Base-by-base conservation (phyloP, 2,329 filamentous ascomycete genomes). In the Fusarium falciforme region DNA sequence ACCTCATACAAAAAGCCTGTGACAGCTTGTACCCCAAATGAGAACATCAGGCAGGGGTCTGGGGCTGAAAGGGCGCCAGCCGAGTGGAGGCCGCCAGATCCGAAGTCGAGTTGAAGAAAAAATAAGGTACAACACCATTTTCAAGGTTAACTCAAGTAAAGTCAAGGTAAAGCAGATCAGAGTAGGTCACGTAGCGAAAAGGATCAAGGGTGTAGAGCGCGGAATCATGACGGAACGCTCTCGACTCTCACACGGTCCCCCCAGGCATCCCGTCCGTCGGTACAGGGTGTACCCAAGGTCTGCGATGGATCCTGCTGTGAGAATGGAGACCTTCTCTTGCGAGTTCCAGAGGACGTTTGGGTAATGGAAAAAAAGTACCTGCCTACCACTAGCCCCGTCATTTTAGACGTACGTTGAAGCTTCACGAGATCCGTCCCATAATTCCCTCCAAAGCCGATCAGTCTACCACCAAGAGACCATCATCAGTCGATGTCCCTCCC, bases 61-160 rank as follows among this genome's bases (percentile, higher is more conserved):
- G 31, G 27, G 22, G n/a, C 38, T 49, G 36, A 49, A 42, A 35
- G 59, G 38, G 17, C 22, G 35, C 22, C 22, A 38, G 59, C 40
- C 42, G 16, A 35, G 59, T 61, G 59, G 59, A 61, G 42, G 40
- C 70, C 66, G 70, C 52, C 54, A 44, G 27, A 73, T 66, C 70
- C 70, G 66, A 60, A 49, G 44, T 42, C 40, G 52, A 57, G 47
- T 44, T 71, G 58, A 29, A 54, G 14, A 14, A 62, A 31, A 52
- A 54, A 5, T 54, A 54, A 62, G 60, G 44, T 29, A 62, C 42
- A 49, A 61, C n/a, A 61, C n/a, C 29, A 49, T 47, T 61, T 35
- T 27, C 47, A 61, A 35, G 59, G 59, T 44, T 60, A 35, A 52
- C 27, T 31, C 10, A 35, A 57, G 52, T 57, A 35, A 27, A 61